Evolutionary conservation across 495 filamentous ascomycete species (phyloP).

Genomic region (Haplographium delicatum): DNA sequence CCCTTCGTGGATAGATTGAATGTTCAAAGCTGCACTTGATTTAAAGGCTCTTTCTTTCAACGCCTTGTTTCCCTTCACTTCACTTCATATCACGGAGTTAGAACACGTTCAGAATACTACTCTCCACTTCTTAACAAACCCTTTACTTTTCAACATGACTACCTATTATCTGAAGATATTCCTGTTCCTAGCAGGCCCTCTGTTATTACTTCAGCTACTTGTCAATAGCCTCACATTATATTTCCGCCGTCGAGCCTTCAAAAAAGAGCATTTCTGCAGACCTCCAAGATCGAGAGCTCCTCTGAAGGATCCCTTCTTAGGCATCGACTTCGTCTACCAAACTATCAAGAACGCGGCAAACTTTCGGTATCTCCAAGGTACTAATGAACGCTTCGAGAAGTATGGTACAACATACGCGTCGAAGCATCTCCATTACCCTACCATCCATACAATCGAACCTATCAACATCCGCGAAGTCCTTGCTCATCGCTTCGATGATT

Average conservation of each 20-base stretch:
- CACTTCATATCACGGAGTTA: too few relatives aligned
- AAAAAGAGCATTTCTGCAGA: conserved; percentile 16
- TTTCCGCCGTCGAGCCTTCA: not conserved
- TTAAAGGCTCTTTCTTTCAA: too few relatives aligned
- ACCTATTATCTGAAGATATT: too few relatives aligned
- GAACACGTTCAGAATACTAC: too few relatives aligned
- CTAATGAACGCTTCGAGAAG: conserved; percentile 10
- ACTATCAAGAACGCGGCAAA: conserved; percentile 10
- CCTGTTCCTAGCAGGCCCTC: too few relatives aligned
- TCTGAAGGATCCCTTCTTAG: conserved; percentile 36
- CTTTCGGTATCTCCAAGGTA: conserved; percentile 6
- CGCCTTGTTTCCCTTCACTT: too few relatives aligned
- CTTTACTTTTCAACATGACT: too few relatives aligned
- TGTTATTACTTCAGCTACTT: not conserved
- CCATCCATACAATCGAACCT: conserved; percentile 8
- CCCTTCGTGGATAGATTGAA: too few relatives aligned
- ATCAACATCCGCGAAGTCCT: conserved; percentile 58
- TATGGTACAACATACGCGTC: not conserved
- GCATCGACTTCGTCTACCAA: conserved; percentile 32
- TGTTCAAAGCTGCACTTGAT: too few relatives aligned
- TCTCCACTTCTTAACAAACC: too few relatives aligned
- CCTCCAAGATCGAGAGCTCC: conserved; percentile 25
- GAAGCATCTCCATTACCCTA: not conserved
- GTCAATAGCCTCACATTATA: not conserved
- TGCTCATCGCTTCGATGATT: conserved; percentile 55